Conservation (phyloP, 2,329 filamentous ascomycete species). For the Purpureocillium takamizusanense region DNA sequence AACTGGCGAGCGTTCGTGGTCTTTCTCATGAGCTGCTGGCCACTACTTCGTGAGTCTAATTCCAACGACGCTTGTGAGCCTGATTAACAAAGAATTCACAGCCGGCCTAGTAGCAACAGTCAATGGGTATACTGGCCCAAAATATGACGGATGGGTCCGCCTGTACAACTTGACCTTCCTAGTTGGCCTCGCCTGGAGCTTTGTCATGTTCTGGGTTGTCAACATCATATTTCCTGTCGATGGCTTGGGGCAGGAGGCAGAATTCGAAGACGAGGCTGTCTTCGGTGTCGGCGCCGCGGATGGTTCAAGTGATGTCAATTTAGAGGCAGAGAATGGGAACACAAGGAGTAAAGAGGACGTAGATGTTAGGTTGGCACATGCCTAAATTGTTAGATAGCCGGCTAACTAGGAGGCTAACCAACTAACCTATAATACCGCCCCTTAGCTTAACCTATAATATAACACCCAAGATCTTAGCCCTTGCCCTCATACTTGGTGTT, state of each 20-base stretch:
- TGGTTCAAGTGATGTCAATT: too few relatives aligned
- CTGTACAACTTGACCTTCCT: conserved; percentile 9
- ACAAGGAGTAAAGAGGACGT: too few relatives aligned
- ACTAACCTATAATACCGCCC: too few relatives aligned
- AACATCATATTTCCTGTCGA: conserved; percentile 6
- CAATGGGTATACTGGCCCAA: conserved; percentile 1
- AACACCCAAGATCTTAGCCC: too few relatives aligned
- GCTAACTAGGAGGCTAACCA: too few relatives aligned
- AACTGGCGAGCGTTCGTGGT: conserved; percentile 25
- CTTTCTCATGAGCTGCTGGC: conserved; percentile 21
- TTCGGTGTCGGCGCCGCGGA: too few relatives aligned
- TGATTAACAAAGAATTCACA: too few relatives aligned
- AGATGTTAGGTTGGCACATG: background rate
- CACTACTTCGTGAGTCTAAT: conserved; percentile 11
- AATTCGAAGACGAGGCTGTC: background rate
- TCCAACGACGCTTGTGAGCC: too few relatives aligned
- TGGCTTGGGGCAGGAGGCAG: conserved; percentile 5
- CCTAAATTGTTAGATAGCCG: too few relatives aligned
- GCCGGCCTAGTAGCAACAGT: conserved; percentile 7
- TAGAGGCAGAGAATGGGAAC: too few relatives aligned
- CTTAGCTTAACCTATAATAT: too few relatives aligned
- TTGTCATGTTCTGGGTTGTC: conserved; percentile 7
- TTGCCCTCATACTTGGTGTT: too few relatives aligned
- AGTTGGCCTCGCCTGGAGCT: conserved; percentile 7
- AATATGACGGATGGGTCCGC: conserved; percentile 4